Evolutionary conservation across 2,329 filamentous ascomycete species (phyloP).

Genomic region (Ophiostoma quercus): DNA sequence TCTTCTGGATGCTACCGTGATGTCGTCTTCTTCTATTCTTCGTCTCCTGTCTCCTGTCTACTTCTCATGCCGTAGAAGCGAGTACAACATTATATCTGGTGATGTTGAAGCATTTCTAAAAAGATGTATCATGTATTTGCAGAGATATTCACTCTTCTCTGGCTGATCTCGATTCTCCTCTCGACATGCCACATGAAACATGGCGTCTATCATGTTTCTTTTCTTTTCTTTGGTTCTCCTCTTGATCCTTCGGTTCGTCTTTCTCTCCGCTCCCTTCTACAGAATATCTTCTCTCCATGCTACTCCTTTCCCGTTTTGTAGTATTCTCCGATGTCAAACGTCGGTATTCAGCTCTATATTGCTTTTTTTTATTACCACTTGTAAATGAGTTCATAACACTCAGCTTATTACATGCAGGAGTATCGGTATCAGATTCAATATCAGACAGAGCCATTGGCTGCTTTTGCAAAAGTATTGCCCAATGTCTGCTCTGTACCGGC

Average conservation of each 20-base stretch:
- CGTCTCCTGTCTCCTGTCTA: not conserved
- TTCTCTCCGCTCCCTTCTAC: not conserved
- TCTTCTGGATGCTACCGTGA: not conserved
- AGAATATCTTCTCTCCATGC: not conserved
- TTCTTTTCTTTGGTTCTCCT: not conserved
- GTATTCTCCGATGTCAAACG: not conserved
- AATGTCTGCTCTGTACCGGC: not conserved
- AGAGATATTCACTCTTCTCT: not conserved
- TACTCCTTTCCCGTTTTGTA: conserved; percentile 10
- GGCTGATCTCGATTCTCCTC: conserved; percentile 10
- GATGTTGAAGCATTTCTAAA: too few relatives aligned
- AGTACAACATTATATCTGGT: not conserved
- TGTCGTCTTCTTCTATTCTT: not conserved
- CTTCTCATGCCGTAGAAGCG: not conserved
- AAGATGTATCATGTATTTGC: not conserved
- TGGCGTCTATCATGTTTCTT: not conserved
- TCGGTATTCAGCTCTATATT: not conserved
- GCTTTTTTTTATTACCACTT: not conserved
- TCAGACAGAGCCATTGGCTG: too few relatives aligned
- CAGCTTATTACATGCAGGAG: too few relatives aligned
- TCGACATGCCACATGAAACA: conserved; percentile 11
- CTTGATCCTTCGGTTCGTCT: not conserved
- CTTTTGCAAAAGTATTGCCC: not conserved
- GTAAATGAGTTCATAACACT: too few relatives aligned
- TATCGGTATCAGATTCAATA: too few relatives aligned